Evolutionary conservation across 352 stramenopile species (phyloP).

Genomic region (Pythium brachiatum): DNA sequence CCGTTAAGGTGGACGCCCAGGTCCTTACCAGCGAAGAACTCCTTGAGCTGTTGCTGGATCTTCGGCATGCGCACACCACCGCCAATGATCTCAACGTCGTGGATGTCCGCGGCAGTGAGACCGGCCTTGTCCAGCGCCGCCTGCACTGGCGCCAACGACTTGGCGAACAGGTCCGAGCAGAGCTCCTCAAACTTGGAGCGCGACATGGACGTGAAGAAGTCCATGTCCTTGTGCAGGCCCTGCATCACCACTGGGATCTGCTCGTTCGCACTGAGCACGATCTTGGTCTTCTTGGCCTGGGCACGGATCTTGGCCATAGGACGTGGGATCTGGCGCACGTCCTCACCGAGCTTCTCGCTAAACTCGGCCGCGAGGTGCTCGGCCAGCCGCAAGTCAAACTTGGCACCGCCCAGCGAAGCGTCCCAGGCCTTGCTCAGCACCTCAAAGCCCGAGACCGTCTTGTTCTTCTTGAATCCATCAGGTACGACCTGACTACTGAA

Average conservation of each 20-base stretch:
- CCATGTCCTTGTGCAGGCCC: conserved; percentile 91
- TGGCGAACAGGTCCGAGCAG: conserved; percentile 83
- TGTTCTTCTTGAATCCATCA: conserved; percentile 91
- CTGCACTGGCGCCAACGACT: conserved; percentile 84
- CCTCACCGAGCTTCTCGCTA: conserved; percentile 88
- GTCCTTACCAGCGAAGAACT: conserved; percentile 78
- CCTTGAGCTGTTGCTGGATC: conserved; percentile 89
- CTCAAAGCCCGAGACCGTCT: conserved; percentile 89
- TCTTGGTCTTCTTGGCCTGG: conserved; percentile 96
- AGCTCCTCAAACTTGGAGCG: conserved; percentile 92
- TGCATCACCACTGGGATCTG: conserved; percentile 96
- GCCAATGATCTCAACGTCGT: conserved; percentile 96
- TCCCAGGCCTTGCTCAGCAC: conserved; percentile 95
- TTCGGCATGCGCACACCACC: conserved; percentile 95
- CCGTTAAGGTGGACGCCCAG: conserved; percentile 97
- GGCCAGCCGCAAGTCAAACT: conserved; percentile 92
- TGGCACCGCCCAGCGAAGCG: conserved; percentile 86
- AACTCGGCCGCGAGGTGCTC: conserved; percentile 94
- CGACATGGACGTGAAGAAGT: conserved; percentile 91
- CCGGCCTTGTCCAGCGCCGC: conserved; percentile 84
- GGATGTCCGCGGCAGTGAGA: conserved; percentile 90
- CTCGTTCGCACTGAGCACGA: conserved; percentile 96
- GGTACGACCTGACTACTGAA: conserved; percentile 85
- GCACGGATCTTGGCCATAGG: conserved; percentile 95
- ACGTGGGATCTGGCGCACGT: conserved; percentile 87